Conservation (phyloP, 805 yeast species). For the Suhomyces vadensis region DNA sequence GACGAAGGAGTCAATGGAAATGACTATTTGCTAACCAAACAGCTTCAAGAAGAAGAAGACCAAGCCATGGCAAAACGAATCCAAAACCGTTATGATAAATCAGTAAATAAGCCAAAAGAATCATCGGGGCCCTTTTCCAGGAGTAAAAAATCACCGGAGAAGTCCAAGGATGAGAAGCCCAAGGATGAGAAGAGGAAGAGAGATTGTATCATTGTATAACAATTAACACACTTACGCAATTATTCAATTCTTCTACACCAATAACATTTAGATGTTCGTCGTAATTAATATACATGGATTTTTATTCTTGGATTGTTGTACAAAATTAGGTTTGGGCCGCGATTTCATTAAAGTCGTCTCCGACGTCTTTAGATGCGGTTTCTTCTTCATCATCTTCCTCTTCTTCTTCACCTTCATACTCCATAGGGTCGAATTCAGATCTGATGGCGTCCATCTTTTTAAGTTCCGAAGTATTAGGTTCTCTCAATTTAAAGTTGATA, state of each 20-base stretch:
- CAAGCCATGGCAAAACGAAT: constrained; percentile 46
- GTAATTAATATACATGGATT: constrained; percentile 2
- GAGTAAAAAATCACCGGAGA: neutral
- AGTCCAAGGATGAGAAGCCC: neutral
- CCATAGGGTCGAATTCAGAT: constrained; percentile 76
- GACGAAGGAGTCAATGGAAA: constrained; percentile 11
- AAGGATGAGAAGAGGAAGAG: constrained; percentile 15
- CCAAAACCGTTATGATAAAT: constrained; percentile 33
- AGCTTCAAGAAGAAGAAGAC: constrained; percentile 61
- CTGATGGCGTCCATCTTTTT: constrained; percentile 66
- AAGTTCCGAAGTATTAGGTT: constrained; percentile 70
- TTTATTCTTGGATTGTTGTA: neutral
- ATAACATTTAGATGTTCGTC: neutral
- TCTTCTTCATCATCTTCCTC: constrained; percentile 44
- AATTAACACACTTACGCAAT: neutral
- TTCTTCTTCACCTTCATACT: constrained; percentile 65
- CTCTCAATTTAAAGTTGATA: constrained; percentile 63
- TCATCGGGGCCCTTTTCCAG: neutral
- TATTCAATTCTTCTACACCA: neutral
- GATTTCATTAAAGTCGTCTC: constrained; percentile 10
- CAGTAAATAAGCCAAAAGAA: neutral
- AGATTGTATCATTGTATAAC: constrained; percentile 25
- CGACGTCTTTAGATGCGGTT: constrained; percentile 23
- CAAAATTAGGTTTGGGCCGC: constrained; percentile 1
- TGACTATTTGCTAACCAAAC: constrained; percentile 41